Evolutionary conservation across 2,329 filamentous ascomycete species (phyloP).

Genomic region (Pseudogymnoascus sp.): DNA sequence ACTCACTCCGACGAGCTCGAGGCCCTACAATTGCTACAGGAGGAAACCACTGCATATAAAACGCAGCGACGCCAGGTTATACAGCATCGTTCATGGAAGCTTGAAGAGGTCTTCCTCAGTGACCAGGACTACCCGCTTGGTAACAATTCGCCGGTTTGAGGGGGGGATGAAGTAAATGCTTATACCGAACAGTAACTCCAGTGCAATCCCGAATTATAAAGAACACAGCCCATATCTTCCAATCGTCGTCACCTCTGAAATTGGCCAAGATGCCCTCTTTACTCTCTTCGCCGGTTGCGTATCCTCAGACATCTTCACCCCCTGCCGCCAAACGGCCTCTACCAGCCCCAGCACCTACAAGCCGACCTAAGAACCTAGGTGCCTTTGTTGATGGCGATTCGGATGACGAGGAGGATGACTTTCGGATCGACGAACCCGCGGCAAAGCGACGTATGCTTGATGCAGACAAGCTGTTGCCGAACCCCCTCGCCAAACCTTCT

Average conservation of each 20-base stretch:
- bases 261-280: slow-evolving; percentile 44
- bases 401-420: slow-evolving; percentile 24
- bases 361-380: slow-evolving; percentile 31
- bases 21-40: slow-evolving; percentile 32
- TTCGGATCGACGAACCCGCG: slow-evolving; percentile 27
- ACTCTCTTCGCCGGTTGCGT: slow-evolving; percentile 45
- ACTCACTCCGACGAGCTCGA: slow-evolving; percentile 39
- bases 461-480: slow-evolving; percentile 6
- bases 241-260: slow-evolving; percentile 33
- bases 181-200: slow-evolving; percentile 20
- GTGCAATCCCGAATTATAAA: slow-evolving; percentile 13
- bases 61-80: slow-evolving; percentile 38
- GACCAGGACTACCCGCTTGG: slow-evolving; percentile 34
- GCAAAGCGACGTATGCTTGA: slow-evolving; percentile 38
- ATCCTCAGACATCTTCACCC: slow-evolving; percentile 24
- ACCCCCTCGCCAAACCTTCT: background rate
- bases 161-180: background rate
- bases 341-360: slow-evolving; percentile 28
- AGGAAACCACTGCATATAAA: slow-evolving; percentile 34
- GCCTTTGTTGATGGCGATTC: slow-evolving; percentile 33
- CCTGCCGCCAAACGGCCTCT: slow-evolving; percentile 25
- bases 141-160: slow-evolving; percentile 9
- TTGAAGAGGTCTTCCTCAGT: slow-evolving; percentile 39
- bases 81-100: slow-evolving; percentile 40
- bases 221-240: slow-evolving; percentile 14